Evolutionary conservation across 257 asterid species (phyloP).

Genomic region (Lycium ferocissimum): DNA sequence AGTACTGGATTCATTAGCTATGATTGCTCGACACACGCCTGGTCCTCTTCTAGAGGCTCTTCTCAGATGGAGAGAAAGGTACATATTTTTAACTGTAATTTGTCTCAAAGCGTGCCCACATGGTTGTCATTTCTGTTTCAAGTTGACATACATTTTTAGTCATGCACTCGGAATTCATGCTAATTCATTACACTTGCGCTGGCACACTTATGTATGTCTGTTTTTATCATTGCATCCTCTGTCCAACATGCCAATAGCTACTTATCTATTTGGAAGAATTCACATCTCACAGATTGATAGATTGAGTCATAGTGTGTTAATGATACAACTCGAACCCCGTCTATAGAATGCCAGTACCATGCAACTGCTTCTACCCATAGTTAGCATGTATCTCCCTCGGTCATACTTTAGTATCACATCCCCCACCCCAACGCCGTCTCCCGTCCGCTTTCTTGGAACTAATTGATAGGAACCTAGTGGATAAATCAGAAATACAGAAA

Average conservation of each 20-base stretch:
- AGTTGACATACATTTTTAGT: background rate
- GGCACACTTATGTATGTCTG: background rate
- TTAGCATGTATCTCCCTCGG: background rate
- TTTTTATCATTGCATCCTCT: constrained; percentile 15
- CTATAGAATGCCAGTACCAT: background rate
- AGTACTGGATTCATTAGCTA: constrained; percentile 96
- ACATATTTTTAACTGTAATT: constrained; percentile 9
- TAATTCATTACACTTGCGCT: background rate
- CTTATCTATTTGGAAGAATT: constrained; percentile 15
- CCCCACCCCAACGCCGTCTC: background rate
- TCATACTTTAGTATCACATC: background rate
- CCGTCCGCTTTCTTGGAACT: background rate
- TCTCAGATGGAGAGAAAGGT: constrained; percentile 97
- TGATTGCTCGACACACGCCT: constrained; percentile 99
- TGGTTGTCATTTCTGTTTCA: constrained; percentile 3
- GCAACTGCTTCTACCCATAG: constrained; percentile 12
- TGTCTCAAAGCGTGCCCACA: background rate
- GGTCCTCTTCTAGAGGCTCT: constrained; percentile 98
- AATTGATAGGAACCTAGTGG: background rate
- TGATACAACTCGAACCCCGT: constrained; percentile 8
- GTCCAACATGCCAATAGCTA: constrained; percentile 13
- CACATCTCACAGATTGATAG: background rate
- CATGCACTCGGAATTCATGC: constrained; percentile 2
- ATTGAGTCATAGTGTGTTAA: background rate
- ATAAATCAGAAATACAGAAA: background rate